Evolutionary conservation across 345 rosid species (phyloP), one percentile per base, ranked within the genome.

Genomic region (Salix brachista): DNA sequence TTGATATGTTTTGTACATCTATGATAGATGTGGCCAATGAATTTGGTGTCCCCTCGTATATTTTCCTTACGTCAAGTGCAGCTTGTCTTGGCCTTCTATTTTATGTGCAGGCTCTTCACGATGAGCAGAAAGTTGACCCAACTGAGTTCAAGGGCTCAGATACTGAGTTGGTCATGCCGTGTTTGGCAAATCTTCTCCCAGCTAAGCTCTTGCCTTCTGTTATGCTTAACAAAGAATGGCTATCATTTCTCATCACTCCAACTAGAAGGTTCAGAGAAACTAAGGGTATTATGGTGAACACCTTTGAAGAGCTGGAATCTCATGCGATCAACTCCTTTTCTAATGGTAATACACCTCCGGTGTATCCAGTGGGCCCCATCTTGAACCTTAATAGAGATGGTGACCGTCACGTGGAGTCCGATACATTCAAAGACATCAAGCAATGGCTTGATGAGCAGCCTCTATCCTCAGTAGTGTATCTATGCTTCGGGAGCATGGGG

Each of bases 401-500:
- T 6, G 17, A 14, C 0, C 0, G 5, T 4, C 18, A 19, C 3
- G 8, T 1, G 41, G 3, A 10, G 16, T 28, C 44, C 0, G 39
- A 23, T 6, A 13, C 6, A 34, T 28, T 11, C 58, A 21, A 60
- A 21, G 76, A 64, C 50, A 68, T 73, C 70, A 23, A 28, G 74
- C 44, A 67, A 3, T 79, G 81, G 81, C 78, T 79, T 3, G 81
- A 78, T 69, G 61, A 67, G 21, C 77, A 78, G 56, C 74, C 74
- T 18, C 17, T 9, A 2, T 69, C 41, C 0, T 79, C 82, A 0
- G 78, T 79, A 3, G 66, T 79, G 65, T 79, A 48, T 50, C 71
- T 79, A 9, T 79, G 82, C 25, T 79, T 79, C 26, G 75, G 78
- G 21, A 79, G 78, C 67, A 28, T 44, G 73, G 82, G 82, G 50